A percentile compares a stretch with the other conserved stretches of the same genome.
These are phyloP conservation scores for Chrysophaeum taylorii DNA, from an alignment of 352 stramenopile genomes.

Conservation along the genomic window DNA sequence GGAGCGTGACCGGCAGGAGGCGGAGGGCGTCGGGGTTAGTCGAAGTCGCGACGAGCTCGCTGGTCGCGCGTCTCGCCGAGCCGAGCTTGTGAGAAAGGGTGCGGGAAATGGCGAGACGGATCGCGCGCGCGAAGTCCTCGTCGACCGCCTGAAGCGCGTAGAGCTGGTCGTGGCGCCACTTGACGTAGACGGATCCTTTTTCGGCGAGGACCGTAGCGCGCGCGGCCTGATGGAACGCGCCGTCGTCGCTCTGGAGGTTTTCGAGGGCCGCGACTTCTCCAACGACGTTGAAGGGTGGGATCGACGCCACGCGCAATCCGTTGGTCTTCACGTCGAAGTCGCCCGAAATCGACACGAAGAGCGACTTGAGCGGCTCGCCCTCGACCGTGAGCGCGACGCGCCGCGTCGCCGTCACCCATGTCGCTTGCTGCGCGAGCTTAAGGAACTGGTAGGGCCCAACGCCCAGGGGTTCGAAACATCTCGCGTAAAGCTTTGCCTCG, in stretches of 20 bases:
- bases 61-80: not conserved
- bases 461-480: conserved; percentile 11
- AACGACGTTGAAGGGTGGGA: not conserved
- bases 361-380: not conserved
- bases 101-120: not conserved
- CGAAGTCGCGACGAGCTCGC: not conserved
- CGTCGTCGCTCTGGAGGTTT: not conserved
- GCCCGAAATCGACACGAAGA: not conserved
- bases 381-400: not conserved
- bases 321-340: conserved; percentile 8
- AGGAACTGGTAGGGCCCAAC: not conserved
- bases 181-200: not conserved
- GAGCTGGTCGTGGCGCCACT: not conserved
- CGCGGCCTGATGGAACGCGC: conserved; percentile 9
- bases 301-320: not conserved
- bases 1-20: too few species aligned
- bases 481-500: not conserved
- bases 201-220: conserved; percentile 1
- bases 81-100: conserved; percentile 11
- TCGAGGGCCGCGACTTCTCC: conserved; percentile 1
- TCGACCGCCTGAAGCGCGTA: not conserved
- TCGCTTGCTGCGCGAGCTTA: not conserved
- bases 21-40: too few species aligned
- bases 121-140: not conserved
- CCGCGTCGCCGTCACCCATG: not conserved